phyloP scores from a whole-genome alignment of 306 rosid genomes.

The Glycine tomentella region DNA sequence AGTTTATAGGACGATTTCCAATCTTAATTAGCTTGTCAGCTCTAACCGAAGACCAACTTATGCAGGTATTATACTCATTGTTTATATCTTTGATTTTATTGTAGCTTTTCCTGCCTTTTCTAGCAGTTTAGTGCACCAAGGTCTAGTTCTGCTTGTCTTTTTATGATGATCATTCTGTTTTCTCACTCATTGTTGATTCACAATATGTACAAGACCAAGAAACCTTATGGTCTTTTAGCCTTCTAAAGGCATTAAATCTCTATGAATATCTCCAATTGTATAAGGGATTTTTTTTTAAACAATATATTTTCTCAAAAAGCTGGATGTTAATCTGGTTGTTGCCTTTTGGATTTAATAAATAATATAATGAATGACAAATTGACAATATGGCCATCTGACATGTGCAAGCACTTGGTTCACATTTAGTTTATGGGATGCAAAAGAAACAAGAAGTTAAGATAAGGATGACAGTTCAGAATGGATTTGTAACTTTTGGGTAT shows the following conservation, averaged over 20 bases:
- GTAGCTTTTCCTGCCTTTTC: conserved; percentile 21
- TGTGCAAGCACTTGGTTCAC: neutral
- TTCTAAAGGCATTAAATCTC: neutral
- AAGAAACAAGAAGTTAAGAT: conserved; percentile 23
- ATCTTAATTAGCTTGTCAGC: conserved; percentile 71
- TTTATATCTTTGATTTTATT: conserved; percentile 4
- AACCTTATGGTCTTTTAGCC: neutral
- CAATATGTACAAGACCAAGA: neutral
- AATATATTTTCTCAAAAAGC: neutral
- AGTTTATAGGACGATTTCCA: conserved; percentile 93
- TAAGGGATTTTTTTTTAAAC: neutral
- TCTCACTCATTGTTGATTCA: neutral
- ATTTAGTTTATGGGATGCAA: conserved; percentile 10
- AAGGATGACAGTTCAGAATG: conserved; percentile 12
- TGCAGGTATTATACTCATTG: conserved; percentile 61
- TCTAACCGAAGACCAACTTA: conserved; percentile 35
- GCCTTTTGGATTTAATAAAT: conserved; percentile 22
- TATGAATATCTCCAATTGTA: neutral
- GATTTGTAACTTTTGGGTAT: conserved; percentile 19
- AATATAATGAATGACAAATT: neutral
- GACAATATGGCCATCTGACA: conserved; percentile 8
- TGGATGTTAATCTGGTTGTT: conserved; percentile 5
- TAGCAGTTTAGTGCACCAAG: neutral
- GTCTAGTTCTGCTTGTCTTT: conserved; percentile 15
- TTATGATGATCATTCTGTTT: conserved; percentile 29